These are phyloP conservation scores for Eucalyptus brandiana DNA, from an alignment of 345 rosid genomes.

Conservation along the genomic window DNA sequence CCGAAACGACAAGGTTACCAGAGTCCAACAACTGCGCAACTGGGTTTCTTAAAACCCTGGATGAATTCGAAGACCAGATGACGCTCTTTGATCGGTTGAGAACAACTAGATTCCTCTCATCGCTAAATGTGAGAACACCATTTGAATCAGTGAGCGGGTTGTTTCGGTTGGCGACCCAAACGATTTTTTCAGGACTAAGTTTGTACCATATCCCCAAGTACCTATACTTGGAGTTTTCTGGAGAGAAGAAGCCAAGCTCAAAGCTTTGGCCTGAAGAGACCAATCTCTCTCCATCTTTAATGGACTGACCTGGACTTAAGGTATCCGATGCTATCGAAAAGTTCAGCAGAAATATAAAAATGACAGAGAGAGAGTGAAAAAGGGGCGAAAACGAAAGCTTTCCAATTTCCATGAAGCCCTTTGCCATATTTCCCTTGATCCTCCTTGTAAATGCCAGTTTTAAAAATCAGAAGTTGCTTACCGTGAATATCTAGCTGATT, in stretches of 20 bases:
- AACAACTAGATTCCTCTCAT: background rate
- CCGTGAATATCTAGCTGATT: too few species aligned
- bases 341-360: background rate
- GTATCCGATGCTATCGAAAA: background rate
- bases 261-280: too few species aligned
- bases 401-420: background rate
- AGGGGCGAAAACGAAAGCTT: background rate
- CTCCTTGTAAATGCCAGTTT: too few species aligned
- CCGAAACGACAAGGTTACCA: slow-evolving; percentile 15
- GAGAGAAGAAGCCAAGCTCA: too few species aligned
- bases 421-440: background rate
- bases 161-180: too few species aligned
- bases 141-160: too few species aligned
- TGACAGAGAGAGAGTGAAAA: background rate
- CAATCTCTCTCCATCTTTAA: too few species aligned
- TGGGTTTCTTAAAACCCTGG: background rate
- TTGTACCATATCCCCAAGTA: too few species aligned
- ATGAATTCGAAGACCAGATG: slow-evolving; percentile 12
- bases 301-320: background rate
- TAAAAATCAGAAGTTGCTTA: too few species aligned
- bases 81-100: background rate
- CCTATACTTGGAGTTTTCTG: too few species aligned
- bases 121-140: too few species aligned
- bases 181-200: too few species aligned
- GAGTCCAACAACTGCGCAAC: slow-evolving; percentile 14